Evolutionary conservation across 169 alveolate species (phyloP).

Genomic region (Babesia divergens): DNA sequence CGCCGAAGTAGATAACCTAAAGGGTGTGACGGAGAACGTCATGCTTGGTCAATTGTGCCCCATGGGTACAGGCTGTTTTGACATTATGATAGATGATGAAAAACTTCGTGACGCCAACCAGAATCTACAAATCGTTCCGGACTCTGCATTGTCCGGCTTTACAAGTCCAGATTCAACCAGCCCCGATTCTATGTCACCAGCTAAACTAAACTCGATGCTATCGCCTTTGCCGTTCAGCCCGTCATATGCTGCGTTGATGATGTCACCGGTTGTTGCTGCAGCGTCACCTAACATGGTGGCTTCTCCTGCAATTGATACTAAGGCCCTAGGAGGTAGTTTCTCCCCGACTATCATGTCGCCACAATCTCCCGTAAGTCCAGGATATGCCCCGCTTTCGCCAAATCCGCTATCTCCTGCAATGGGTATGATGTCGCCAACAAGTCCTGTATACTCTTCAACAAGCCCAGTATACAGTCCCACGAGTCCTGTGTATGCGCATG

Average conservation of each 20-base stretch:
- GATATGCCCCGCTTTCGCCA: slow-evolving; percentile 63
- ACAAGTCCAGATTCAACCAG: slow-evolving; percentile 74
- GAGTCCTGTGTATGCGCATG: slow-evolving; percentile 51
- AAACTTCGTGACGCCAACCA: slow-evolving; percentile 85
- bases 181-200: slow-evolving; percentile 74
- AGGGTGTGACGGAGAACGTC: slow-evolving; percentile 94
- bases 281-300: slow-evolving; percentile 56
- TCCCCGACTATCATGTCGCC: slow-evolving; percentile 86
- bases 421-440: slow-evolving; percentile 68
- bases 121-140: slow-evolving; percentile 76
- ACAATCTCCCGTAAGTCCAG: slow-evolving; percentile 81
- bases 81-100: slow-evolving; percentile 87
- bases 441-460: slow-evolving; percentile 61
- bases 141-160: slow-evolving; percentile 73
- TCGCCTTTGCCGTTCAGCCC: slow-evolving; percentile 77
- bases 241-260: slow-evolving; percentile 75
- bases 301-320: slow-evolving; percentile 67
- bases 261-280: slow-evolving; percentile 66
- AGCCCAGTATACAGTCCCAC: slow-evolving; percentile 73
- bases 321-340: slow-evolving; percentile 86
- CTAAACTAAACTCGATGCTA: slow-evolving; percentile 73
- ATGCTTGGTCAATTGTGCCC: slow-evolving; percentile 93
- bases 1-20: slow-evolving; percentile 88
- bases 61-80: slow-evolving; percentile 91
- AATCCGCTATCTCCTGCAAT: slow-evolving; percentile 60